phyloP scores from a whole-genome alignment of 2,329 filamentous ascomycete genomes.

The Penicillium sp. region DNA sequence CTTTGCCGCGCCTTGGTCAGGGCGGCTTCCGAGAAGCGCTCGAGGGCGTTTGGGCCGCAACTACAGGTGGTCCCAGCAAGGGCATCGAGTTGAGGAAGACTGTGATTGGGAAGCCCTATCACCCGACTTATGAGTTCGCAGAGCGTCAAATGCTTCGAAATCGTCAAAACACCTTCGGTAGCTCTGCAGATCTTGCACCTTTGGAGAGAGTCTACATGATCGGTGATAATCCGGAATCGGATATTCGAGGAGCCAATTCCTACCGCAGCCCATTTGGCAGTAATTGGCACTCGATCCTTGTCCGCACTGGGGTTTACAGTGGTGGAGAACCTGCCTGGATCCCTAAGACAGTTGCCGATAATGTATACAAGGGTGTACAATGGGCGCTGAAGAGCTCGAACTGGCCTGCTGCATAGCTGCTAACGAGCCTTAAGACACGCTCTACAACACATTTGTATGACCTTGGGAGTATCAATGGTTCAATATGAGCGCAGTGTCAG shows the following conservation, averaged over 20 bases:
- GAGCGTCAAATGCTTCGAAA: conserved; percentile 67
- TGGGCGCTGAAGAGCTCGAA: conserved; percentile 64
- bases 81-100: conserved; percentile 58
- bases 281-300: conserved; percentile 73
- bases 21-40: conserved; percentile 84
- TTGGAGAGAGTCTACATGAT: conserved; percentile 86
- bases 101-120: conserved; percentile 78
- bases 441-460: background rate
- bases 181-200: conserved; percentile 36
- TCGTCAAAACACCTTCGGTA: conserved; percentile 49
- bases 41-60: conserved; percentile 70
- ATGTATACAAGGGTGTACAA: conserved; percentile 71
- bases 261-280: conserved; percentile 64
- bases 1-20: conserved; percentile 81
- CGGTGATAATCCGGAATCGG: conserved; percentile 83
- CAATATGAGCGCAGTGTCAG: background rate
- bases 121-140: conserved; percentile 76
- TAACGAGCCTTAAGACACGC: background rate
- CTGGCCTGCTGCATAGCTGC: conserved; percentile 25
- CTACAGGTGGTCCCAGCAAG: conserved; percentile 58
- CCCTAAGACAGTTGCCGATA: conserved; percentile 64
- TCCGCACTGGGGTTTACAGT: conserved; percentile 74
- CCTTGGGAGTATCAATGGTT: background rate
- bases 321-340: conserved; percentile 55
- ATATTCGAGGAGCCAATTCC: conserved; percentile 81